Base-by-base conservation (phyloP, 2,329 filamentous ascomycete species). In the Botryotinia narcissicola region DNA sequence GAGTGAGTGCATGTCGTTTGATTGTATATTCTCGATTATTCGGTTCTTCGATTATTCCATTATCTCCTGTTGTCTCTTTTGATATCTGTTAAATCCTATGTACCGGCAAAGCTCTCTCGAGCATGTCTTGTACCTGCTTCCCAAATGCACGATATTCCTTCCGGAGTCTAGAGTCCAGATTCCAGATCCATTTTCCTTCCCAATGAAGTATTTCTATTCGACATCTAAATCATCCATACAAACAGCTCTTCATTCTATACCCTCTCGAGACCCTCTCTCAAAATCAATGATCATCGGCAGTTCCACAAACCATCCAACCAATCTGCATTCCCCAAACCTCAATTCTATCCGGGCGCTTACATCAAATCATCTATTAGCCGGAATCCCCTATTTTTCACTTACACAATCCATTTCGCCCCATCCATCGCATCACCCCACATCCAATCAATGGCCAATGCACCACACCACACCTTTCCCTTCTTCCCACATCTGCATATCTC, bases 361-460 rank as follows among this genome's bases (percentile, higher is more conserved):
- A 67, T 29, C 64, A 51, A 67, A 29, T 67, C 32, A 14, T 22
- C 46, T 18, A 67, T 67, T 67, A 67, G 64, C 64, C 64, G 32
- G 64, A 67, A 54, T 6, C 64, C 64, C 64, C 64, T 67, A 46
- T 54, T 54, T n/a, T 22, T n/a, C 64, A 35, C 42, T 46, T 20
- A 22, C 40, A 54, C 20, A 12, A 32, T 14, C n/a, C 16, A 48
- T 48, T 48, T 48, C 46, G 20, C 46, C 46, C 20, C 20, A 54
- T 69, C 54, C n/a, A 25, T 54, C 22, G 29, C 18, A 51, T 40
- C 40, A 22, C 44, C 44, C 64, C 64, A 67, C 32, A 67, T 20
- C 46, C 64, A 54, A 68, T 40, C 64, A 68, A 68, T 40, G 64
- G 25, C 64, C 64, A 57, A 68, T 57, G 64, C 64, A 57, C 48